Evolutionary conservation across 768 basidiomycete species (phyloP), one percentile per base, ranked within the genome.

Genomic region (Boletus patriciae): DNA sequence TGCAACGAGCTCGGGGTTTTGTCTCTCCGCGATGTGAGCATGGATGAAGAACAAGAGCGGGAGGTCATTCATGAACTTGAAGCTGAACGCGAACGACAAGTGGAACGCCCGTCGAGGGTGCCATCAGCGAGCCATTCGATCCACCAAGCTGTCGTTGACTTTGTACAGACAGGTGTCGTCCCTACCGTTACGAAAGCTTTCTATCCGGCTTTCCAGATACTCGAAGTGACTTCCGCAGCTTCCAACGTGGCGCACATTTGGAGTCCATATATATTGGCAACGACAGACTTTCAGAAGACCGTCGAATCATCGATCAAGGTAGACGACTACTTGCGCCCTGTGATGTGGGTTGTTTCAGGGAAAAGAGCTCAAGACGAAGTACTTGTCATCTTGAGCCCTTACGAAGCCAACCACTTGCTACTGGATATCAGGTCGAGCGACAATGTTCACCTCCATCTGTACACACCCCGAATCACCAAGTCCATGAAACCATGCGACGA

Each of bases 51-150:
- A n/a, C n/a, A n/a, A 55, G 81, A 83, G 56, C 67, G 80, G 34
- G 80, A 83, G 54, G 66, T 82, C 7, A 58, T 62, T 2, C 77
- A 77, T 23, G 80, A 83, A 60, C 77, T 77, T 23, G 80, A 83
- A 60, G 65, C 70, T 8, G 79, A 80, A 57, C 63, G 61, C 13
- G 79, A 82, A 57, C 65, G 63, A 8, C 69, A 80, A 54, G 60
- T 74, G 3, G 66, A 78, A 60, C 68, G 76, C 8, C 75, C 77
- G 5, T 61, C 69, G 2, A 65, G 41, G 25, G 66, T 70, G 16
- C 3, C 41, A 10, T 55, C 71, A 12, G 59, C 61, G 4, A 8
- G 0, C 1, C 74, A 75, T 54, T 42, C 46, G 1, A 21, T 75
- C 37, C 56, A 67, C 36, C 12, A 12, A 4, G 60, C 66, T 13